phyloP scores from a whole-genome alignment of 176 grass and related monocot species.

The Microstegium vimineum region DNA sequence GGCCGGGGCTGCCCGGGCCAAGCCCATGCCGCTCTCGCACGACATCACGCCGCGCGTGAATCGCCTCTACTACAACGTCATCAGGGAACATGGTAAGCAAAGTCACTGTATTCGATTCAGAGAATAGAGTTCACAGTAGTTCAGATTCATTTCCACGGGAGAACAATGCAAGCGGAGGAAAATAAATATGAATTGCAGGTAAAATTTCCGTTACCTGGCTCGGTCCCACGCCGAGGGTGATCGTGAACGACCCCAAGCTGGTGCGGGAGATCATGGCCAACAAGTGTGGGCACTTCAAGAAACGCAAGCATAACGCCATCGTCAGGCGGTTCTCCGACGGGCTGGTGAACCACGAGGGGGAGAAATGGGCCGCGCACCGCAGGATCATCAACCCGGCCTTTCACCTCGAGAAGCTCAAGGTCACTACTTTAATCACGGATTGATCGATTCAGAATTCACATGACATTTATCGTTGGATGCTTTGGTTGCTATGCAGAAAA shows the following conservation, averaged over 20 bases:
- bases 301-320: neutral
- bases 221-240: slow-evolving; percentile 25
- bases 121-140: too few relatives aligned
- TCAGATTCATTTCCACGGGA: too few relatives aligned
- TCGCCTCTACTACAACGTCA: slow-evolving; percentile 10
- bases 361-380: slow-evolving; percentile 65
- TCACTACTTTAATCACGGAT: neutral
- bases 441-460: neutral
- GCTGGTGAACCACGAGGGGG: slow-evolving; percentile 28
- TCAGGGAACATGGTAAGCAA: slow-evolving; percentile 36
- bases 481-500: slow-evolving; percentile 29
- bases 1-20: neutral
- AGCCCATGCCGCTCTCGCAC: slow-evolving; percentile 50
- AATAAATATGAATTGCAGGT: slow-evolving; percentile 23
- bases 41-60: slow-evolving; percentile 33
- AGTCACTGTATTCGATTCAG: too few relatives aligned
- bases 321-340: neutral
- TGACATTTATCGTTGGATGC: neutral
- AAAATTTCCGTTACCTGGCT: slow-evolving; percentile 46
- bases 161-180: neutral
- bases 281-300: slow-evolving; percentile 29
- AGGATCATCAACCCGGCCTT: slow-evolving; percentile 73
- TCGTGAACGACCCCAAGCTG: slow-evolving; percentile 31
- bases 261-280: slow-evolving; percentile 47
- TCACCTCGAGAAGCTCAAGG: slow-evolving; percentile 68